Evolutionary conservation across 768 basidiomycete species (phyloP), one percentile per base, ranked within the genome.

Genomic region (Wakefieldia striispora): DNA sequence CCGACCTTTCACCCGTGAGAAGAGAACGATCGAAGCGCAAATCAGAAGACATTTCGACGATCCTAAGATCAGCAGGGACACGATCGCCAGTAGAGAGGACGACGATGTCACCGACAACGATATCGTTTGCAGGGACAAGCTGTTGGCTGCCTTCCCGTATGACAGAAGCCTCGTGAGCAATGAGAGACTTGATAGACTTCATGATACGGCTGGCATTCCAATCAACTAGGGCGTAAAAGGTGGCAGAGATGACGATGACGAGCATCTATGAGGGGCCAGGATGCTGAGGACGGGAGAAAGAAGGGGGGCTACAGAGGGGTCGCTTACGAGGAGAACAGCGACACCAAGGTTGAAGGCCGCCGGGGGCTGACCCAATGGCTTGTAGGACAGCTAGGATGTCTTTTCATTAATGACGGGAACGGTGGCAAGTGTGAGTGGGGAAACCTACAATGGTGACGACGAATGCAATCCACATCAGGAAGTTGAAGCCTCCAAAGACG

Each of bases 21-120:
- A 81, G 72, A 1, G 79, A 72, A 10, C 79, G 71, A 48, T 82
- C 81, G 40, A 81, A 72, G 27, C 72, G 72, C 48, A 81, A 65
- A 53, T 82, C 81, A 6, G 73, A 72, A 1, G 78, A 77, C 51
- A 73, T 74, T 12, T 77, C 62, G 34, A 82, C 72, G 9, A 84
- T 70, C 21, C 82, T 74, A 24, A 83, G 66, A 55, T 84, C 83
- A 0, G 82, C 80, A 6, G 82, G 82, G 6, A 83, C 71, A 11
- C 82, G 74, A 54, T 83, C 78, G 16, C 81, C 81, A 3, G 80
- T 75, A 26, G 70, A 61, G 57, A 82, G 78, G 3, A 71, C 70
- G 46, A 82, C 72, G 29, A 82, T 63, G 54, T 82, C 81, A 11
- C 81, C 81, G 0, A 80, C 80, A 1, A 85, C 73, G 24, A 85